Evolutionary conservation across 2,329 filamentous ascomycete species (phyloP), one percentile per base, ranked within the genome.

Genomic region (Didymella exigua): DNA sequence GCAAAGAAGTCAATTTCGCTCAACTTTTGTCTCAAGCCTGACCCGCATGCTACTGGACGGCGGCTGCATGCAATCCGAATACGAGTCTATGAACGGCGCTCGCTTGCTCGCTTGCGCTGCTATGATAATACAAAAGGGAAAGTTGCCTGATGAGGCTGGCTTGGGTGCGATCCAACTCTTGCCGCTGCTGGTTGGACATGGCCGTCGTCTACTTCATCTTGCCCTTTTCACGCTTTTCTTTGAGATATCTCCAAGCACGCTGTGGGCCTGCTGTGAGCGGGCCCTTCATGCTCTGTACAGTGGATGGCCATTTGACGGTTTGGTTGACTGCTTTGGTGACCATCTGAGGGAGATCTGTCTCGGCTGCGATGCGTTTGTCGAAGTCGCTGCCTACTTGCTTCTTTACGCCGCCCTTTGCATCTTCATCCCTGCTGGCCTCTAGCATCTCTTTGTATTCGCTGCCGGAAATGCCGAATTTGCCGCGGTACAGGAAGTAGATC

Each of bases 401-500:
- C 65, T 86, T 87, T 68, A 96, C 87, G 13, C 86, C 66, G 3
- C 69, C 81, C 16, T 81, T 80, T 1, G 79, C 79, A 37, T 86
- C 83, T 67, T 90, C 88, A 50, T 95, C 89, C 51, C 83, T 84
- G 36, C 83, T 85, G n/a, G 86, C 84, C 55, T 90, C 84, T 75
- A 97, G 88, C 86, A 98, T 93, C 67, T 86, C 83, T 67, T 90
- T 81, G 74, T 96, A 99, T 50, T 96, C 91, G 4, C 85, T 83
- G 14, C 87, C 86, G 0, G 93, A 91, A 37, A 99, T 95, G 51
- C 85, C 84, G 68, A 93, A 96, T 69, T 96, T 93, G 72, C 89
- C 87, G 74, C 96, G 93, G 75, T 97, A 99, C 68, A 93, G 87
- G 75, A 96, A 96, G 78, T 99, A 99, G 0, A 99, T 80, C 55